A percentile compares a stretch with the other conserved stretches of the same genome.
These are phyloP conservation scores for Penicillium ucsense DNA, from an alignment of 495 filamentous ascomycete genomes.

Conservation along the genomic window DNA sequence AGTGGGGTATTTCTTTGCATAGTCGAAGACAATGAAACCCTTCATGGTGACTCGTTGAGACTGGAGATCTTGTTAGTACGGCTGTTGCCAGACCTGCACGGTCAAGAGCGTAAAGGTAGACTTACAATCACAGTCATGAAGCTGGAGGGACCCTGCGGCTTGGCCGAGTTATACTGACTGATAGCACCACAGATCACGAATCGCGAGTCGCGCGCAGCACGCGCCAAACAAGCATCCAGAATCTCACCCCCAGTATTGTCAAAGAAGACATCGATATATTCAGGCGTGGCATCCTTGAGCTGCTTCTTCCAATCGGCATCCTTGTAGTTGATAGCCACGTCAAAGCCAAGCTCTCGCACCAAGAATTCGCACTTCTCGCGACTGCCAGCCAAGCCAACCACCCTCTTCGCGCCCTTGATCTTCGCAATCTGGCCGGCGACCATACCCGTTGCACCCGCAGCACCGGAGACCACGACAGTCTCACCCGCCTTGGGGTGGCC, in stretches of 20 bases:
- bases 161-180: conserved; percentile 41
- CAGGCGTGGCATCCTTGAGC: conserved; percentile 35
- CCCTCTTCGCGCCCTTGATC: conserved; percentile 45
- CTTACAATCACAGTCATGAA: conserved; percentile 44
- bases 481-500: conserved; percentile 48
- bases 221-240: conserved; percentile 41
- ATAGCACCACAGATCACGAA: conserved; percentile 48
- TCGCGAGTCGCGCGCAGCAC: conserved; percentile 35
- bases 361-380: conserved; percentile 42
- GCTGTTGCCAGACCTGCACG: background rate
- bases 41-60: conserved; percentile 43
- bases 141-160: conserved; percentile 36
- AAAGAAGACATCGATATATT: conserved; percentile 49
- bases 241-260: conserved; percentile 49
- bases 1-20: conserved; percentile 30
- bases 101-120: background rate
- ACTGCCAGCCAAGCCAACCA: conserved; percentile 43
- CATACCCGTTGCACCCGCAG: conserved; percentile 61
- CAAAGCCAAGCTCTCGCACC: conserved; percentile 39
- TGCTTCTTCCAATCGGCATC: conserved; percentile 42
- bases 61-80: conserved; percentile 19
- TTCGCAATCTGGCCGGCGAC: conserved; percentile 62
- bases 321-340: conserved; percentile 48
- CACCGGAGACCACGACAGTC: conserved; percentile 58
- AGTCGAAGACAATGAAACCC: conserved; percentile 50